These are phyloP conservation scores for Cytospora piceicola DNA, from an alignment of 2,329 filamentous ascomycete genomes.

Conservation along the genomic window DNA sequence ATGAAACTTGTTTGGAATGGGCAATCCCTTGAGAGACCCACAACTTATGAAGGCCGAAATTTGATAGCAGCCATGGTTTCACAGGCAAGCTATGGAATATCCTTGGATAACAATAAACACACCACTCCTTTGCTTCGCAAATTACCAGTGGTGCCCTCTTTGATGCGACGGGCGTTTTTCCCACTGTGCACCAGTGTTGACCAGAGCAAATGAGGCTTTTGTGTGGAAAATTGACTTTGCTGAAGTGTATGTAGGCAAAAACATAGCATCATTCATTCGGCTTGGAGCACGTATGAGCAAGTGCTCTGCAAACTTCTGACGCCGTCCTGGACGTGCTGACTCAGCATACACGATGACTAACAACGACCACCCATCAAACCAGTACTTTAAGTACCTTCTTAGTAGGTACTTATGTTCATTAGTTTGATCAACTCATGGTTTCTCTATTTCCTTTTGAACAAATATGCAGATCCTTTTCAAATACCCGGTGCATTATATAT, in stretches of 20 bases:
- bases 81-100: background rate
- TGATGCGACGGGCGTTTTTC: no score
- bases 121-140: background rate
- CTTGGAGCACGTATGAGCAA: no score
- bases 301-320: no score
- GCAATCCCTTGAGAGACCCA: conserved; percentile 42
- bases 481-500: no score
- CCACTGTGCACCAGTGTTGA: background rate
- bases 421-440: no score
- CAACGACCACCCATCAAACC: background rate
- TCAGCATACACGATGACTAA: background rate
- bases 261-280: no score
- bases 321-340: background rate
- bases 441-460: no score
- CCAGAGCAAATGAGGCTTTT: background rate
- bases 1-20: conserved; percentile 39
- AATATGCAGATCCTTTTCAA: no score
- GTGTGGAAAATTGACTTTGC: no score
- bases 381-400: no score
- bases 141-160: no score
- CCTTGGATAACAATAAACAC: background rate
- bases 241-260: background rate
- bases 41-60: conserved; percentile 43
- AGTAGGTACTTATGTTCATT: no score
- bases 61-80: background rate